phyloP scores from a whole-genome alignment of 2,329 filamentous ascomycete genomes.

The Phialemonium atrogriseum region DNA sequence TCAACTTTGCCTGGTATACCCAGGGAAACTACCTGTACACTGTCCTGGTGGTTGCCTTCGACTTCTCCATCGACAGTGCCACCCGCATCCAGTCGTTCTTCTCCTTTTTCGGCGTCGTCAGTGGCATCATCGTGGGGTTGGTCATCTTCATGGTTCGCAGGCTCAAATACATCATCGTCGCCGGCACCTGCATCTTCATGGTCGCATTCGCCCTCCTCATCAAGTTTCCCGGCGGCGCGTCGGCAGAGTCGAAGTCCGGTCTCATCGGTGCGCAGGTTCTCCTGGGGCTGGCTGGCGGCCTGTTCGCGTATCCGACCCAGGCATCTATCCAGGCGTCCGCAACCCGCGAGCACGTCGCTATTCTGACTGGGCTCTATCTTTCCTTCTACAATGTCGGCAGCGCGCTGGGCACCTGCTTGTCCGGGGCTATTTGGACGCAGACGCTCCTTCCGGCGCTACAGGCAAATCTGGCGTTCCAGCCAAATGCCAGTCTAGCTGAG shows the following conservation, averaged over 20 bases:
- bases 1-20: slow-evolving; percentile 46
- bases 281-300: slow-evolving; percentile 48
- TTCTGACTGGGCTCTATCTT: slow-evolving; percentile 29
- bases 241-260: slow-evolving; percentile 32
- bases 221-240: slow-evolving; percentile 41
- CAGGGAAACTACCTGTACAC: slow-evolving; percentile 54
- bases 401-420: slow-evolving; percentile 30
- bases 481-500: slow-evolving; percentile 25
- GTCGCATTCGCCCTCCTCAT: slow-evolving; percentile 49
- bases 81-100: slow-evolving; percentile 51
- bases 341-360: slow-evolving; percentile 26
- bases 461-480: slow-evolving; percentile 23
- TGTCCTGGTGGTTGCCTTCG: slow-evolving; percentile 48
- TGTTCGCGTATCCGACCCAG: slow-evolving; percentile 39
- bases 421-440: slow-evolving; percentile 34
- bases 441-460: slow-evolving; percentile 24
- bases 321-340: slow-evolving; percentile 31
- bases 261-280: slow-evolving; percentile 48
- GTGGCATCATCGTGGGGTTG: slow-evolving; percentile 41
- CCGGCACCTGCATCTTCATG: slow-evolving; percentile 46
- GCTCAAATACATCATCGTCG: slow-evolving; percentile 50
- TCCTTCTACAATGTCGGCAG: slow-evolving; percentile 33
- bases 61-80: slow-evolving; percentile 44
- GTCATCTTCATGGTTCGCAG: slow-evolving; percentile 43
- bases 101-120: slow-evolving; percentile 43